Conservation (phyloP, 257 asterid genomes). For the Datura wrightii region DNA sequence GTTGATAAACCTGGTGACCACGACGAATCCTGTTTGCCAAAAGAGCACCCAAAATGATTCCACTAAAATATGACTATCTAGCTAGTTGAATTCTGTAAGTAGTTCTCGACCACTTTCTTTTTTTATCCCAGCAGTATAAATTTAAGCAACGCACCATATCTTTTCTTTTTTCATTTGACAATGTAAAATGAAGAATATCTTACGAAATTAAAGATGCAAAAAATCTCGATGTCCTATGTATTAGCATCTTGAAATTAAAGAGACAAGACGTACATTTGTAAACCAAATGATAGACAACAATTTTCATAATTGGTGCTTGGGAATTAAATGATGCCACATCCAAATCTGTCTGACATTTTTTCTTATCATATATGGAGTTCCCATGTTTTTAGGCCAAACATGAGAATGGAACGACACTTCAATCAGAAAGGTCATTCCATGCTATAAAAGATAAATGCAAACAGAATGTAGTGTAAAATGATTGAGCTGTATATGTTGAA, state of each 20-base stretch:
- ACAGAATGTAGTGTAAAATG: neutral
- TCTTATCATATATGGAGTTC: neutral
- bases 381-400: slow-evolving; percentile 21
- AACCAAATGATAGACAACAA: neutral
- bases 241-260: slow-evolving; percentile 33
- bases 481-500: neutral
- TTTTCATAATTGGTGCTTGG: neutral
- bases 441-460: neutral
- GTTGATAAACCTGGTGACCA: slow-evolving; percentile 77
- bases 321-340: neutral
- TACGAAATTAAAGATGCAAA: neutral
- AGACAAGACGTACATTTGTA: neutral
- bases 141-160: neutral
- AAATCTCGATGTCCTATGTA: slow-evolving; percentile 25
- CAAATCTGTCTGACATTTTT: neutral
- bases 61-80: slow-evolving; percentile 36
- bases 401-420: neutral
- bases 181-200: neutral
- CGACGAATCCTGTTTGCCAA: slow-evolving; percentile 66
- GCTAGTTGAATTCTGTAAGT: slow-evolving; percentile 16
- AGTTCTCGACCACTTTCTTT: slow-evolving; percentile 8
- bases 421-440: neutral
- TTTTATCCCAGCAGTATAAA: slow-evolving; percentile 17
- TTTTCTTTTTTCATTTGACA: neutral
- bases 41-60: slow-evolving; percentile 14